Conservation (phyloP, 352 stramenopile genomes). For the Pythium phragmiticola region DNA sequence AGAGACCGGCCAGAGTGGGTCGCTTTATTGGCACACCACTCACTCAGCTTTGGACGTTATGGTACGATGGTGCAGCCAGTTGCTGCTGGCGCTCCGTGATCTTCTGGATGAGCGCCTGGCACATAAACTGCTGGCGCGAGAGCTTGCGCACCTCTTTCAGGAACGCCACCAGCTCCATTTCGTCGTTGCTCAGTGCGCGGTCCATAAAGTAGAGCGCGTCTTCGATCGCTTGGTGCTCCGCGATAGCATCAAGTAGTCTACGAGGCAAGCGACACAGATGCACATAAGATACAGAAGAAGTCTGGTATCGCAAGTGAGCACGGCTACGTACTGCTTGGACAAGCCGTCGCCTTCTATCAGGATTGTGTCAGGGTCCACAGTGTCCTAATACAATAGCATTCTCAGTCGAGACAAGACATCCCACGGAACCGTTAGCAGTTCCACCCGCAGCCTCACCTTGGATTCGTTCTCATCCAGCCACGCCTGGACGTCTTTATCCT, state of each 20-base stretch:
- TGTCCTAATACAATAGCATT: constrained; percentile 33
- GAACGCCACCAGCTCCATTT: constrained; percentile 83
- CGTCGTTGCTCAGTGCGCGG: constrained; percentile 80
- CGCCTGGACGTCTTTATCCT: constrained; percentile 55
- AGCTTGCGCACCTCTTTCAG: constrained; percentile 90
- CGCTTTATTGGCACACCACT: constrained; percentile 5
- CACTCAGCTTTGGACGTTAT: constrained; percentile 32
- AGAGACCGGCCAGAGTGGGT: neutral
- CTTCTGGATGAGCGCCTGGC: constrained; percentile 85
- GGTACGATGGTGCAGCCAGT: constrained; percentile 51
- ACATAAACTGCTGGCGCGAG: constrained; percentile 90
- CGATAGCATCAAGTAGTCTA: constrained; percentile 75
- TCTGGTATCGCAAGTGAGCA: neutral
- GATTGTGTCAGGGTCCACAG: constrained; percentile 76
- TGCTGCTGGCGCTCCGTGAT: constrained; percentile 80
- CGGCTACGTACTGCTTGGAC: constrained; percentile 75
- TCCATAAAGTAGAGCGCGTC: constrained; percentile 93
- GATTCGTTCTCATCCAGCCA: constrained; percentile 81
- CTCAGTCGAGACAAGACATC: neutral
- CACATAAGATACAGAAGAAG: neutral
- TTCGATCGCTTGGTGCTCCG: constrained; percentile 88
- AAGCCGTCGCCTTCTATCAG: constrained; percentile 72
- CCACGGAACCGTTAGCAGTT: neutral
- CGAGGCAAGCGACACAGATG: neutral
- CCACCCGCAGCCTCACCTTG: constrained; percentile 34